Percentiles rank a stretch among this genome's conserved stretches.
Evolutionary conservation across 805 yeast species (phyloP).

Genomic region (Spathaspora arborariae): DNA sequence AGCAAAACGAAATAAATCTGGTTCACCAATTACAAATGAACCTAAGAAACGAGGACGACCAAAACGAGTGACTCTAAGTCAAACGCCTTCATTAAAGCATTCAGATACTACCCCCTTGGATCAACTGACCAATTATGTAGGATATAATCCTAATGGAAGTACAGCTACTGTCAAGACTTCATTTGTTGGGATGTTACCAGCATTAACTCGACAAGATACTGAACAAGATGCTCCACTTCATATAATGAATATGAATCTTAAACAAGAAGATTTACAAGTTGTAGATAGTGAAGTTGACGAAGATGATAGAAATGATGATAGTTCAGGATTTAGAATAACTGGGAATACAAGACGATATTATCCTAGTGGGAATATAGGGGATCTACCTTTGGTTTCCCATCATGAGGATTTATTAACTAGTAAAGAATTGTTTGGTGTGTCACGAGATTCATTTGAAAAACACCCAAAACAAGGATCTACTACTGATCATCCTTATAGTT

Average conservation of each 20-base stretch:
- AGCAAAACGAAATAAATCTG: conserved; percentile 9
- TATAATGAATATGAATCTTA: conserved; percentile 30
- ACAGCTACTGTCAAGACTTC: conserved; percentile 10
- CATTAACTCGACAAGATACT: conserved; percentile 33
- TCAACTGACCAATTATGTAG: conserved; percentile 9
- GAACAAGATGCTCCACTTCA: conserved; percentile 35
- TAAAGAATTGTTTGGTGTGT: conserved; percentile 40
- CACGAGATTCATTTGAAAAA: conserved; percentile 34
- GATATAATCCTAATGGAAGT: conserved; percentile 31
- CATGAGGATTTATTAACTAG: conserved; percentile 34
- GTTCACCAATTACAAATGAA: conserved; percentile 20
- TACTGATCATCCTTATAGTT: neutral
- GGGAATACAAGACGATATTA: conserved; percentile 1
- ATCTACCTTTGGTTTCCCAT: conserved; percentile 12
- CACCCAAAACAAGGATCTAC: conserved; percentile 4
- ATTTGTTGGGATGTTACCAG: conserved; percentile 5
- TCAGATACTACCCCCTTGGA: conserved; percentile 34
- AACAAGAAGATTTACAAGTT: conserved; percentile 34
- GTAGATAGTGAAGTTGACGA: conserved; percentile 33
- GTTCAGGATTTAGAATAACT: conserved; percentile 7
- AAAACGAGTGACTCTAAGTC: conserved; percentile 23
- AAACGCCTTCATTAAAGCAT: conserved; percentile 26
- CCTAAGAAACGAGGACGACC: conserved; percentile 37
- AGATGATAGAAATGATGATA: conserved; percentile 12
- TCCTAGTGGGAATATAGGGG: conserved; percentile 11